These are phyloP conservation scores for Coniferiporia sulphurascens DNA, from an alignment of 1,284 basidiomycete genomes.

Conservation along the genomic window DNA sequence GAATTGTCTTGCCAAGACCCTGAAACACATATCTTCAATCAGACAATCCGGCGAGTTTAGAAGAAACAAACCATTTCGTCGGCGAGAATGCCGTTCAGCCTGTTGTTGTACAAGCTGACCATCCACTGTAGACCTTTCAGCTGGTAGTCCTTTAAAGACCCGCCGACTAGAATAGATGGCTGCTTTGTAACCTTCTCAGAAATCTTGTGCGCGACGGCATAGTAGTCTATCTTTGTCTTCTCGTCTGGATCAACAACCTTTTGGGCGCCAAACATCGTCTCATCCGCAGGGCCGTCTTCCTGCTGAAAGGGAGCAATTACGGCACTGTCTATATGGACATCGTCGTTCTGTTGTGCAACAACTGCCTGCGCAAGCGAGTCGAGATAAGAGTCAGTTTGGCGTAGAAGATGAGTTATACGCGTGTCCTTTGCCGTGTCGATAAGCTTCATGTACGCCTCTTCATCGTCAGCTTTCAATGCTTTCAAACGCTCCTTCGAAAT, in stretches of 20 bases:
- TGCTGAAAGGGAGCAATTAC: constrained; percentile 37
- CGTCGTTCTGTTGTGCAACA: constrained; percentile 88
- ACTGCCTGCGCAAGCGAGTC: constrained; percentile 95
- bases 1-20: constrained; percentile 95
- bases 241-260: constrained; percentile 65
- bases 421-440: constrained; percentile 99
- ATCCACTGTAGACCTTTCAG: constrained; percentile 96
- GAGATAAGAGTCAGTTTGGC: constrained; percentile 94
- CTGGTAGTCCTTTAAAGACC: constrained; percentile 91
- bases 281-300: constrained; percentile 75
- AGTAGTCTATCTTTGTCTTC: constrained; percentile 89
- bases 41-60: constrained; percentile 14
- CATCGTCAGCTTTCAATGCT: constrained; percentile 96
- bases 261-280: constrained; percentile 88
- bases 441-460: constrained; percentile 98
- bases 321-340: constrained; percentile 35
- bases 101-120: constrained; percentile 98
- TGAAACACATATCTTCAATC: constrained; percentile 31
- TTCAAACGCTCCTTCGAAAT: constrained; percentile 98
- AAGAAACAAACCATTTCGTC: constrained; percentile 86
- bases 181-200: constrained; percentile 87
- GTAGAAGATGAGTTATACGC: constrained; percentile 93
- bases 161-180: constrained; percentile 78
- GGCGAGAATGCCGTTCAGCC: constrained; percentile 93
- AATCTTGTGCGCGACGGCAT: constrained; percentile 92